Evolutionary conservation across 75 land plant species (phyloP), one percentile per base, ranked within the genome.

Genomic region (Selaginella moellendorffii): DNA sequence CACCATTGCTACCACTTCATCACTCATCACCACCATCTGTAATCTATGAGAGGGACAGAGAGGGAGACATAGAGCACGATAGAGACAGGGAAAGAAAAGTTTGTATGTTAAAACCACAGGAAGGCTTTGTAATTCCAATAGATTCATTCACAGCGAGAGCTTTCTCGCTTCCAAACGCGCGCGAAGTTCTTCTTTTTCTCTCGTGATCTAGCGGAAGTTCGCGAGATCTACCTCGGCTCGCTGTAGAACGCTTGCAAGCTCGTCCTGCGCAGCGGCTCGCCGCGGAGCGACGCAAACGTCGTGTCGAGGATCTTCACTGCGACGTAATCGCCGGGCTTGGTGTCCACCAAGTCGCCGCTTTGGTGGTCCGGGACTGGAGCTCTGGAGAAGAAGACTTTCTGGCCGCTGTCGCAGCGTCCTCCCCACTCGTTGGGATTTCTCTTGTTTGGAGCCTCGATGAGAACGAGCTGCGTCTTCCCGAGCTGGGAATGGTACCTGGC

Each of bases 381-480:
- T 31, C 66, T 83, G 1, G 52, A 30, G 63, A 93, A 89, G 25
- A 75, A 54, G 19, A 93, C 96, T 56, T 81, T 79, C 68, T 89
- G 96, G 19, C 98, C 96, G 69, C 77, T 85, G 63, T 93, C 98
- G 67, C 75, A 85, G 64, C 81, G 88, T 54, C 98, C 98, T 5
- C 88, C 77, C 30, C 86, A 74, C 63, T 93, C 90, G 12, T 83
- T 88, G 12, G 98, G 90, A 54, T 82, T 79, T 66, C 90, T 81
- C 73, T 80, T 93, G 65, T 89, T 93, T 2, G 82, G 82, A 12
- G 90, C 96, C 62, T 91, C 90, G 27, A 93, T 85, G 23, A 93
- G 69, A 17, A 93, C 87, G 27, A 93, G 90, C 68, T 89, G 98
- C 28, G 69, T 63, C 25, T 83, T 81, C 17, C 90, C 96, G 51